phyloP scores from a whole-genome alignment of 202 grass and related monocot species.

The Carex sylvatica region DNA sequence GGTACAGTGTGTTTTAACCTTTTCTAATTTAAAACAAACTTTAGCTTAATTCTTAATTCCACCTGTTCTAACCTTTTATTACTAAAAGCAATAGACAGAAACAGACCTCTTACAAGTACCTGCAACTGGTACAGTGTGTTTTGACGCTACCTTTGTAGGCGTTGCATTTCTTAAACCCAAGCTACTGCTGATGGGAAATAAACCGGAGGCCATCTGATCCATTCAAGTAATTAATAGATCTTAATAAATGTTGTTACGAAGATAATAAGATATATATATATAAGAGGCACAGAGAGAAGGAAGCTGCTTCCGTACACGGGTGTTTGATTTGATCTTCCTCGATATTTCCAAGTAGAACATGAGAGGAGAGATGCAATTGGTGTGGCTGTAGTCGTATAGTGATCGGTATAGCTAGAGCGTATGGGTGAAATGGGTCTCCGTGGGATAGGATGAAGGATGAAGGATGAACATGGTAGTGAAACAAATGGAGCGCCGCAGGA shows the following conservation, averaged over 20 bases:
- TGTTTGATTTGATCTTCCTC: neutral
- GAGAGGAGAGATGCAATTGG: neutral
- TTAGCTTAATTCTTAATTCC: neutral
- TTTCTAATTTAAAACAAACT: neutral
- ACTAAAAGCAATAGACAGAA: neutral
- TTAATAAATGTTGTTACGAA: neutral
- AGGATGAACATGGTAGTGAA: neutral
- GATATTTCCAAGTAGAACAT: neutral
- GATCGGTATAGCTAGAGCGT: neutral
- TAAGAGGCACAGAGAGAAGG: neutral
- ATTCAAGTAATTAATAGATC: no score
- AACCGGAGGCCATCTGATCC: constrained; percentile 3
- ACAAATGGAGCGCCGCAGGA: neutral
- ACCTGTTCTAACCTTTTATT: neutral
- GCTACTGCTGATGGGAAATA: neutral
- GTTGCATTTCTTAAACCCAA: neutral
- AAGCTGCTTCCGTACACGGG: neutral
- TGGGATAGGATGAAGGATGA: neutral
- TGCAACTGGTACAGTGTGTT: neutral
- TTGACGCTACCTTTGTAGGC: neutral
- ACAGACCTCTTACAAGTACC: neutral
- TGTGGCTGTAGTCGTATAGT: neutral
- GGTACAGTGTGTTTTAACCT: no score
- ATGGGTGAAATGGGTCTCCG: neutral
- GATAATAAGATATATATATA: neutral